phyloP scores from a whole-genome alignment of 192 early-diverging fungal genomes.

The Phycomyces nitens region DNA sequence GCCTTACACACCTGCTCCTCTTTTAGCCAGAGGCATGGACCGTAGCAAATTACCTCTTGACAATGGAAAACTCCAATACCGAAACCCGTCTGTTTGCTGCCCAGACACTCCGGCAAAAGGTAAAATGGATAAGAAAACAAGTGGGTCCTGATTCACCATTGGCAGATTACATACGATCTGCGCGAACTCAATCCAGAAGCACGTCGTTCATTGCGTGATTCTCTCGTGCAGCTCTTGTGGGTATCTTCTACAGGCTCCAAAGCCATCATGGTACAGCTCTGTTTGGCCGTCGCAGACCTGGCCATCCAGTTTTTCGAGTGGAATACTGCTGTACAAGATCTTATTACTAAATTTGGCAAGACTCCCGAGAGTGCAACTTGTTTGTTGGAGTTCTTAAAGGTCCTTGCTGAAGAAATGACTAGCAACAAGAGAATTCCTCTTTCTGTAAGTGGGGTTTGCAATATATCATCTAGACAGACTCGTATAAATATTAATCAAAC shows the following conservation, averaged over 20 bases:
- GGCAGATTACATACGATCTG: slow-evolving; percentile 75
- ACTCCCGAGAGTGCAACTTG: slow-evolving; percentile 57
- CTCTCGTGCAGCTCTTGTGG: slow-evolving; percentile 68
- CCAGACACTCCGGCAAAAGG: slow-evolving; percentile 90
- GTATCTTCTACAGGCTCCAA: slow-evolving; percentile 53
- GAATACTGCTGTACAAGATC: slow-evolving; percentile 72
- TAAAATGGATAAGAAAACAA: too few species aligned
- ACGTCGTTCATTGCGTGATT: slow-evolving; percentile 68
- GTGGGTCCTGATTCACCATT: too few species aligned
- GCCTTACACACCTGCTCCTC: neutral
- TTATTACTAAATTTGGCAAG: slow-evolving; percentile 66
- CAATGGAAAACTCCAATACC: slow-evolving; percentile 43
- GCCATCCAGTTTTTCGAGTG: slow-evolving; percentile 79
- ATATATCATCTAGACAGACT: slow-evolving; percentile 1
- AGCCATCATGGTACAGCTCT: slow-evolving; percentile 76
- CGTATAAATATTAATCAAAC: neutral
- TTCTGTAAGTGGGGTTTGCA: slow-evolving; percentile 41
- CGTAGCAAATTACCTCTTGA: slow-evolving; percentile 71
- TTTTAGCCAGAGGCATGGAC: slow-evolving; percentile 74
- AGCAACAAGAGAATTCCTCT: slow-evolving; percentile 61
- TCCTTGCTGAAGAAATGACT: slow-evolving; percentile 84
- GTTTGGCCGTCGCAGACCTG: slow-evolving; percentile 78
- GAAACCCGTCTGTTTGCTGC: slow-evolving; percentile 85
- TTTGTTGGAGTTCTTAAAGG: slow-evolving; percentile 78
- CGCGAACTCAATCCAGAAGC: slow-evolving; percentile 65